Evolutionary conservation across 2,329 filamentous ascomycete species (phyloP).

Genomic region (Beauveria medogensis): DNA sequence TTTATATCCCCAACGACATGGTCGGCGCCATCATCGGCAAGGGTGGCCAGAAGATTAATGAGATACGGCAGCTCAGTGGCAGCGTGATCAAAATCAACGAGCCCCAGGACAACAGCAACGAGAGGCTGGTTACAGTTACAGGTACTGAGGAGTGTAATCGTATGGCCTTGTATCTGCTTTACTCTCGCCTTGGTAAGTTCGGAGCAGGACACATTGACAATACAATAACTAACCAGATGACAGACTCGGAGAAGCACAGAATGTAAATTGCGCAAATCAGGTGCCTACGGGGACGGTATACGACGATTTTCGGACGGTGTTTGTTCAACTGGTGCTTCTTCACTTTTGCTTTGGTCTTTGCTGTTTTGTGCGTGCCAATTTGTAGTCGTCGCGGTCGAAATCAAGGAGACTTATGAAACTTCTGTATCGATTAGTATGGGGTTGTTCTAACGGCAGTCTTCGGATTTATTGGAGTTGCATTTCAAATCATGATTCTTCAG

Average conservation of each 20-base stretch:
- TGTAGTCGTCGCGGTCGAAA: conserved; percentile 7
- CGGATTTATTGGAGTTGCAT: conserved; percentile 2
- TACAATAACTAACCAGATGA: not conserved
- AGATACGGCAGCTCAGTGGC: conserved; percentile 92
- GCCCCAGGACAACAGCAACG: conserved; percentile 97
- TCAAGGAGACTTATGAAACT: conserved; percentile 5
- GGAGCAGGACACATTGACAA: conserved; percentile 17
- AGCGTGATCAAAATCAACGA: conserved; percentile 99
- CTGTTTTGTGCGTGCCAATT: not conserved
- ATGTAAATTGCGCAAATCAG: conserved; percentile 21
- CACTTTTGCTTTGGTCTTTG: not conserved
- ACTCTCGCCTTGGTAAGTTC: conserved; percentile 80
- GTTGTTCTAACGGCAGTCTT: conserved; percentile 1
- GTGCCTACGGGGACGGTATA: not conserved
- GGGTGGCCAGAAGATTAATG: conserved; percentile 97
- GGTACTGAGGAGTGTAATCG: conserved; percentile 98
- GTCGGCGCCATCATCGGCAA: conserved; percentile 98
- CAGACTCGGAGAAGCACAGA: conserved; percentile 39
- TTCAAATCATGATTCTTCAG: not conserved
- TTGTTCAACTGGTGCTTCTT: not conserved
- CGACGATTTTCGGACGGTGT: not conserved
- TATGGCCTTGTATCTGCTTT: conserved; percentile 99
- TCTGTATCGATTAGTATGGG: conserved; percentile 9
- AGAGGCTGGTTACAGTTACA: conserved; percentile 93
- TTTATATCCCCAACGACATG: conserved; percentile 99